Base-by-base conservation (phyloP, 768 basidiomycete species). In the Lactarius akahatsu region DNA sequence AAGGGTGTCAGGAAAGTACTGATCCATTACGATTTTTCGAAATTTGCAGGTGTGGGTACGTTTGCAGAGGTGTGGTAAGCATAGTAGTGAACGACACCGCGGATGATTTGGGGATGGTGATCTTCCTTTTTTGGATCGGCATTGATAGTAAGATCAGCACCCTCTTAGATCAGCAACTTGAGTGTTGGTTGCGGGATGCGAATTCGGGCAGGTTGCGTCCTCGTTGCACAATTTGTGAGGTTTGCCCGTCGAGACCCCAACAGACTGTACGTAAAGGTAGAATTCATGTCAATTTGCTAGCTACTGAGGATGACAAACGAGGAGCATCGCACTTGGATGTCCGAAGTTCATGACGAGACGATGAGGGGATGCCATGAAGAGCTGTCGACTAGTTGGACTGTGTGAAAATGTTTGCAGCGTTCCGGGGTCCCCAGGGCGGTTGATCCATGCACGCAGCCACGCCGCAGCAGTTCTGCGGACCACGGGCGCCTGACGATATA, bases 401-500 rank as follows among this genome's bases (percentile, higher is more conserved):
- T 26, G 47, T 11, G 13, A 26, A 5, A 47, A 10, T 6, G 47
- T 23, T 34, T 5, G 26, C 50, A 23, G 13, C 50, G 23, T 52
- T 52, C 50, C 50, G 50, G 50, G 50, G 50, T 52, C 50, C 38
- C 50, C 50, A 28, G 47, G 50, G 50, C 11, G 50, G 11, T 40
- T 52, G 50, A 26, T 26, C n/a, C 11, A 4, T 11, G 9, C 23
- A 41, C 23, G 50, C 50, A 52, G 50, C 50, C 50, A 52, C 50
- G 50, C 50, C 50, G 50, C 50, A 52, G 50, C n/a, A 26, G 23
- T 52, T 26, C 50, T 52, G 50, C 50, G 50, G 50, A 52, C 50
- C 11, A 52, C 50, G 50, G 50, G 50, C 50, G 50, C 11, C 26
- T 52, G 10, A 15, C 50, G 50, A 52, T 28, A 52, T 4, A 26